Conservation (phyloP, 176 grass and related monocot species). For the Oryza meridionalis region DNA sequence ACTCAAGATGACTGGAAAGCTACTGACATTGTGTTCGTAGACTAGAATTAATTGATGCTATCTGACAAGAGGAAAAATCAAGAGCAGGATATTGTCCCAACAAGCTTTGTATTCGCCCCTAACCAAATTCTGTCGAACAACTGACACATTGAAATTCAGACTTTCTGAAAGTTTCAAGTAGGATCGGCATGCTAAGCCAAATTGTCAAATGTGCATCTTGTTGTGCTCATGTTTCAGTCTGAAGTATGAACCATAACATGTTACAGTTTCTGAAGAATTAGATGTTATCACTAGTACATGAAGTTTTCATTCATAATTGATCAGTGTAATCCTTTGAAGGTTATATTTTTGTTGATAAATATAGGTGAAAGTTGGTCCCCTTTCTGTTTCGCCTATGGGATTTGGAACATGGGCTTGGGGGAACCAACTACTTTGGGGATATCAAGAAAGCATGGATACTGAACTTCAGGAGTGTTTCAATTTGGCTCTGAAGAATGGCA, state of each 20-base stretch:
- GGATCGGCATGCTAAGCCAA: not conserved
- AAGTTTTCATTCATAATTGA: not conserved
- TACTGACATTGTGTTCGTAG: not conserved
- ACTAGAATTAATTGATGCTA: not conserved
- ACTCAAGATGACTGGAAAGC: constrained; percentile 26
- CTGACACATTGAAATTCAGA: constrained; percentile 9
- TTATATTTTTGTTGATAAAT: not conserved
- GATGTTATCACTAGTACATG: not conserved
- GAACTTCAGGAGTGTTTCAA: constrained; percentile 80
- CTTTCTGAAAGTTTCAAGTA: not conserved
- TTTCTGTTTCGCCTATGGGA: constrained; percentile 84
- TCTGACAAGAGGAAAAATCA: constrained; percentile 14
- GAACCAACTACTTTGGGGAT: constrained; percentile 91
- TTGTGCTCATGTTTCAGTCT: constrained; percentile 13
- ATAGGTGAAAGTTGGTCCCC: constrained; percentile 82
- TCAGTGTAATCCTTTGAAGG: not conserved
- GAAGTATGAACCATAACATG: constrained; percentile 8
- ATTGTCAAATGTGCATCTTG: not conserved
- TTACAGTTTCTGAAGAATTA: not conserved
- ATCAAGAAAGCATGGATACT: constrained; percentile 84
- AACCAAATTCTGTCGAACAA: not conserved
- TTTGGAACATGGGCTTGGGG: constrained; percentile 98
- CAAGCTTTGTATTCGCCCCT: not conserved
- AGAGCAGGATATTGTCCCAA: not conserved
- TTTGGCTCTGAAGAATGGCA: constrained; percentile 78